phyloP scores from a whole-genome alignment of 208 protist genomes.

The Porcisia hertigi region DNA sequence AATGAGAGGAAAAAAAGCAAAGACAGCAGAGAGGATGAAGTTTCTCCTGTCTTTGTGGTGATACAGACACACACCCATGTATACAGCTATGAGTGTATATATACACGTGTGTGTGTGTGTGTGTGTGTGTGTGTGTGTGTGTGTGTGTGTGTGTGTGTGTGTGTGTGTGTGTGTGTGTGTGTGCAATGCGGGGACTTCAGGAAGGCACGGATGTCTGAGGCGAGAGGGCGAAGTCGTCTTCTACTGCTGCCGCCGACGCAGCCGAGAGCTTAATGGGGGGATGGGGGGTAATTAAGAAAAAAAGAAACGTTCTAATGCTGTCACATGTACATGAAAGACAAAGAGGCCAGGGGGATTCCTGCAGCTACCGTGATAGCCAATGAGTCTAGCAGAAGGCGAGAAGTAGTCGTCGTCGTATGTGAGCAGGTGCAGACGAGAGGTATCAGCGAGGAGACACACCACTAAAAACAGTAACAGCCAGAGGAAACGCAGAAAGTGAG shows the following conservation, averaged over 20 bases:
- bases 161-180: not conserved
- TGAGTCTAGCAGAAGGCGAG: not conserved
- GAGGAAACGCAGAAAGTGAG: too few species aligned
- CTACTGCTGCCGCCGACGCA: not conserved
- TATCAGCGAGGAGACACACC: too few species aligned
- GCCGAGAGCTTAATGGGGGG: not conserved
- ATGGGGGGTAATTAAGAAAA: too few species aligned
- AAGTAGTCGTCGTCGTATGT: not conserved
- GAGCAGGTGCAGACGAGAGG: too few species aligned
- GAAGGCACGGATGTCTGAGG: not conserved
- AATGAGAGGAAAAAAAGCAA: too few species aligned
- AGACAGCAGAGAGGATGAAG: too few species aligned
- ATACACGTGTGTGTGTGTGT: too few species aligned
- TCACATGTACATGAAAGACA: slow-evolving; percentile 2
- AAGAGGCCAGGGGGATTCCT: not conserved
- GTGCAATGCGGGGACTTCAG: not conserved
- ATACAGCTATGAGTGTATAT: too few species aligned
- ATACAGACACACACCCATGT: too few species aligned
- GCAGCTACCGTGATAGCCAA: not conserved
- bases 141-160: not conserved
- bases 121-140: not conserved
- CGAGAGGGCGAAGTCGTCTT: not conserved
- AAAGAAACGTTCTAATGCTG: not conserved
- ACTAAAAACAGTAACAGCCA: too few species aligned
- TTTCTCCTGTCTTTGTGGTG: too few species aligned